Percentiles rank a stretch among this genome's conserved stretches.
Evolutionary conservation across 2,329 filamentous ascomycete species (phyloP).

Genomic region (Zasmidium cellare): DNA sequence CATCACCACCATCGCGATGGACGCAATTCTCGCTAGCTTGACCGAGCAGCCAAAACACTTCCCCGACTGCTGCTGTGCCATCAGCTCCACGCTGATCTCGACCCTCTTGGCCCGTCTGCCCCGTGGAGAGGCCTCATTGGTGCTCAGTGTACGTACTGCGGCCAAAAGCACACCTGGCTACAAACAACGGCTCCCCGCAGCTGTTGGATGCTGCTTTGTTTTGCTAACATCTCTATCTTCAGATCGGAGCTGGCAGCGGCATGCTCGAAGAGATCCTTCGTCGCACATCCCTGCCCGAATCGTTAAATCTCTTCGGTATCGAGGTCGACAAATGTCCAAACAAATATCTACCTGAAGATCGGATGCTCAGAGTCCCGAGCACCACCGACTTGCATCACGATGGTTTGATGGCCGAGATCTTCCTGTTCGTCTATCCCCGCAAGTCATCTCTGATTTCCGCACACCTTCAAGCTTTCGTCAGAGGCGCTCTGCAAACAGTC

Average conservation of each 20-base stretch:
- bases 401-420: slow-evolving; percentile 43
- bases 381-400: slow-evolving; percentile 46
- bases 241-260: slow-evolving; percentile 53
- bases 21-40: slow-evolving; percentile 10
- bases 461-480: slow-evolving; percentile 43
- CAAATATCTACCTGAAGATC: slow-evolving; percentile 43
- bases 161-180: neutral
- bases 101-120: slow-evolving; percentile 20
- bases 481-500: slow-evolving; percentile 35
- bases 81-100: slow-evolving; percentile 26
- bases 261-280: slow-evolving; percentile 49
- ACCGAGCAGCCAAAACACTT: slow-evolving; percentile 21
- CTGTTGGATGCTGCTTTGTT: neutral
- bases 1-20: neutral
- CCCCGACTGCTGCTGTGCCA: slow-evolving; percentile 26
- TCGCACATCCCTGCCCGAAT: slow-evolving; percentile 31
- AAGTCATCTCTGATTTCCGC: slow-evolving; percentile 45
- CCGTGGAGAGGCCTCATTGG: slow-evolving; percentile 3
- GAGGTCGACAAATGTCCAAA: slow-evolving; percentile 51
- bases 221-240: neutral
- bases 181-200: neutral
- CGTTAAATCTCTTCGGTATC: slow-evolving; percentile 44
- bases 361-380: slow-evolving; percentile 46
- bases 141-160: slow-evolving; percentile 6
- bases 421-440: slow-evolving; percentile 58